Base-by-base conservation (phyloP, 2,329 filamentous ascomycete genomes). In the Dothistroma septosporum region DNA sequence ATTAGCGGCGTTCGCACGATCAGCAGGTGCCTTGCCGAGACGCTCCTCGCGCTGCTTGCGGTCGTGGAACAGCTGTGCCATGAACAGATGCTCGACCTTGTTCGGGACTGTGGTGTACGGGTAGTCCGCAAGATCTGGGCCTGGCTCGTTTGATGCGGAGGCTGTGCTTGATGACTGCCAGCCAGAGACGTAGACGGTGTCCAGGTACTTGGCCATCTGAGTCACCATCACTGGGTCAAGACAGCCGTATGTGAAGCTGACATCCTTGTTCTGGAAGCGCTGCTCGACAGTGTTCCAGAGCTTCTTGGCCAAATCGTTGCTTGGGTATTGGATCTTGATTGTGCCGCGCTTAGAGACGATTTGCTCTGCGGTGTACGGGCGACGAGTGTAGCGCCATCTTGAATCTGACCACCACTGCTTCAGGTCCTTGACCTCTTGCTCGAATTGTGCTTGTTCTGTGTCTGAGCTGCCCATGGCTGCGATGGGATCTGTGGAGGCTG, bases 91-190 rank as follows among this genome's bases (percentile, higher is more conserved):
- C 74, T 90, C 86, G 67, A 99, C 94, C 79, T 99, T 99, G 83
- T 97, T 96, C 56, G 94, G 94, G 22, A 99, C 94, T 48, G 94
- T 99, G 68, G 94, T 96, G 71, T 80, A 80, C 10, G 94, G 93
- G 79, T 99, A 99, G 77, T 99, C 94, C 66, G 94, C 94, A 77
- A 99, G 85, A 87, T 99, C 94, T 53, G 94, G 94, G 44, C 93
- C 94, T 28, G 94, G 94, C 81, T 99, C 94, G 71, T 99, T 92
- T 7, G 92, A 93, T 1, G 92, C 85, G 2, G 93, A 97, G 54
- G 94, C 94, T 8, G 94, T 99, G 24, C 92, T 97, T 1, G 93
- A 97, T 66, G 91, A 96, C 79, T 99, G 94, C 94, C 94, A 99
- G 66, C 94, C 94, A 58, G 94, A 97, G 64, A 99, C 94, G 76